Conservation (phyloP, 1,139 yeast species). For the Yamadazyma diddensiae region DNA sequence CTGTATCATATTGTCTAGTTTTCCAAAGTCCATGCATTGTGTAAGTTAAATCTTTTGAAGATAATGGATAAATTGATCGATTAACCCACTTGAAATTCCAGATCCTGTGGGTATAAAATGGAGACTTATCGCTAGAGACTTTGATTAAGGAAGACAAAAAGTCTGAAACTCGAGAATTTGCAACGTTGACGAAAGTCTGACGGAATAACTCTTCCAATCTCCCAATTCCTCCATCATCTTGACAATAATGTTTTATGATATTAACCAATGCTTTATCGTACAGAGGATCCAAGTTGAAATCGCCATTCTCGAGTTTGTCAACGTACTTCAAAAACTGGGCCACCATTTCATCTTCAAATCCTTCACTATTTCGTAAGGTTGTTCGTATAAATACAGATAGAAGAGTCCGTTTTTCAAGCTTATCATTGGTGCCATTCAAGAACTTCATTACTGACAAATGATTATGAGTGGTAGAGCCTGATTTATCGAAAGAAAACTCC, state of each 20-base stretch:
- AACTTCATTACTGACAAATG: too few relatives aligned
- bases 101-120: constrained; percentile 19
- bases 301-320: too few relatives aligned
- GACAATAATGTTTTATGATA: background rate
- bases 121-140: constrained; percentile 13
- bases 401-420: constrained; percentile 1
- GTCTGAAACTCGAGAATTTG: too few relatives aligned
- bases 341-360: background rate
- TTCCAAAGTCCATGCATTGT: constrained; percentile 29
- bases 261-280: background rate
- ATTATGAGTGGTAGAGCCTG: too few relatives aligned
- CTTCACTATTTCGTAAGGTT: background rate
- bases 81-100: constrained; percentile 26
- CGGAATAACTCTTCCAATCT: background rate
- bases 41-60: constrained; percentile 25
- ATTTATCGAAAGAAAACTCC: constrained; percentile 15
- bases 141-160: background rate
- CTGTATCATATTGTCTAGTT: constrained; percentile 22
- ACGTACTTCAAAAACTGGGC: background rate
- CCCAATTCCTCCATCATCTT: background rate
- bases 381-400: constrained; percentile 17
- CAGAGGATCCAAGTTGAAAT: too few relatives aligned
- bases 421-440: too few relatives aligned
- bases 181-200: background rate
- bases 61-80: constrained; percentile 5